phyloP scores from a whole-genome alignment of 2,329 filamentous ascomycete species.

The Pseudogymnoascus pannorum region DNA sequence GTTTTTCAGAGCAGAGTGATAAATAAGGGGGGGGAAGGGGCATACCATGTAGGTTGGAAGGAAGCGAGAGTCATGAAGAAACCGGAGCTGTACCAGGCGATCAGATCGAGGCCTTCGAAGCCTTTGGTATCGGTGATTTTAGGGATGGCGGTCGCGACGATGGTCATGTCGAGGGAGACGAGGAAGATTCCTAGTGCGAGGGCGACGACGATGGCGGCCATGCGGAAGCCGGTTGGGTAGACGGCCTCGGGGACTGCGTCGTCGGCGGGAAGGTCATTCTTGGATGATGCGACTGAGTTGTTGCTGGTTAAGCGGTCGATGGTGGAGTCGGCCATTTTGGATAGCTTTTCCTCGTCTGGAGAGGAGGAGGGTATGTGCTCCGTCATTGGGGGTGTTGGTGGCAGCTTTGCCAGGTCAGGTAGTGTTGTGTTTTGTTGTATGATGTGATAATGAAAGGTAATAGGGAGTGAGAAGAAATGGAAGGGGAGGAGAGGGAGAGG shows the following conservation, averaged over 20 bases:
- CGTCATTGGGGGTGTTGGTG: neutral
- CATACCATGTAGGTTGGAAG: neutral
- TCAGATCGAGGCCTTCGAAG: conserved; percentile 44
- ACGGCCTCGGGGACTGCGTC: conserved; percentile 17
- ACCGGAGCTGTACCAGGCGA: conserved; percentile 53
- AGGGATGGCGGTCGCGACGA: conserved; percentile 50
- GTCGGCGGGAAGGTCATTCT: neutral
- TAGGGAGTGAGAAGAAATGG: neutral
- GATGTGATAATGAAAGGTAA: neutral
- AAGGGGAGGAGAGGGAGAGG: neutral
- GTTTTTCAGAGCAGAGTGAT: neutral
- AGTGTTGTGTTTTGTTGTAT: neutral
- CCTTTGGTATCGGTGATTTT: conserved; percentile 42
- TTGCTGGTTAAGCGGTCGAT: neutral
- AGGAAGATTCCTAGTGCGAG: conserved; percentile 42
- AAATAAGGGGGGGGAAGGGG: neutral
- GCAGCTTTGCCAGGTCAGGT: neutral
- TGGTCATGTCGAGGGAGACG: conserved; percentile 39
- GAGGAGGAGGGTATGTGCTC: neutral
- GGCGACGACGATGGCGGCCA: conserved; percentile 38
- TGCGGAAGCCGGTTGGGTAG: conserved; percentile 23
- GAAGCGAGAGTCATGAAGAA: conserved; percentile 41
- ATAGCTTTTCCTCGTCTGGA: neutral
- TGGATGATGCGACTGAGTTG: neutral
- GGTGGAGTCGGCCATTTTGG: neutral